Conservation (phyloP, 1,139 yeast genomes). For the Suhomyces wounanorum region DNA sequence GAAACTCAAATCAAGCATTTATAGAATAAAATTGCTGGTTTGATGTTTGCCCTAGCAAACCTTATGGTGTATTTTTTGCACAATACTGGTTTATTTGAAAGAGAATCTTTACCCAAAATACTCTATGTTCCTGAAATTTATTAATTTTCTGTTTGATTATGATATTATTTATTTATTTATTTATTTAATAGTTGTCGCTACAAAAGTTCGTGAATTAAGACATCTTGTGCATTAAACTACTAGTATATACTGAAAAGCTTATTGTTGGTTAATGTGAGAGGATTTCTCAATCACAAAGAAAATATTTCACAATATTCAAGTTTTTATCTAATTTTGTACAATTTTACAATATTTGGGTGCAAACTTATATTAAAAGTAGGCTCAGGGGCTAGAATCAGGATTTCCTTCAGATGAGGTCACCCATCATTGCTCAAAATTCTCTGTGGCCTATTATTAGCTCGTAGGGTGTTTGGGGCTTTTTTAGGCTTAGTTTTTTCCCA, state of each 20-base stretch:
- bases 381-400: background rate
- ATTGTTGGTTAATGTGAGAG: background rate
- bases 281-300: no score
- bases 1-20: constrained; percentile 40
- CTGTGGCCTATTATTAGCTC: no score
- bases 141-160: background rate
- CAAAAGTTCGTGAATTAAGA: background rate
- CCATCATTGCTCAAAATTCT: no score
- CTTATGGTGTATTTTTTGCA: background rate
- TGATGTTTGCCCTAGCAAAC: background rate
- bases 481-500: no score
- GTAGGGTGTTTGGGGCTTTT: no score
- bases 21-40: constrained; percentile 2
- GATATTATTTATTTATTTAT: background rate
- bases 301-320: no score
- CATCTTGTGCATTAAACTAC: background rate
- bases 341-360: background rate
- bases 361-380: background rate
- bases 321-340: background rate
- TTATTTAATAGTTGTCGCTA: background rate
- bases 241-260: background rate
- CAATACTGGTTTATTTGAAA: background rate
- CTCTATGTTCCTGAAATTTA: background rate
- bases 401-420: background rate
- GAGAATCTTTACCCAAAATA: background rate